Base-by-base conservation (phyloP, 257 asterid species). In the Solanum rostratum region DNA sequence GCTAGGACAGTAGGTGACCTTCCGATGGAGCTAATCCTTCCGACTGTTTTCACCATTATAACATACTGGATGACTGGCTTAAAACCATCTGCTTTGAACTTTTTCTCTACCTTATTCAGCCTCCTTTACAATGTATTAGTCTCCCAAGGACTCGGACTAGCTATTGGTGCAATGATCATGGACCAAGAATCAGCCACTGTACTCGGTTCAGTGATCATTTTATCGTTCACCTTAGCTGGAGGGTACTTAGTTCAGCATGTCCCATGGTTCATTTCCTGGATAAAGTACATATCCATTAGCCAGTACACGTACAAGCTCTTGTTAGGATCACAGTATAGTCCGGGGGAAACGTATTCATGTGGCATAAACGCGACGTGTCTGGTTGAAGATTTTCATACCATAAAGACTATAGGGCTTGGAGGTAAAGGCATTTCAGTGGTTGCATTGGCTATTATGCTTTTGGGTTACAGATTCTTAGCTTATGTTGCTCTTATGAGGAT, bases 21-120 rank as follows among this genome's bases (percentile, higher is more conserved):
- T 7, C 99, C 99, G 1, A 91, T 96, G 98, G 97, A 91, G 33
- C 74, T 96, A 15, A 89, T 92, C 90, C 98, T 96, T 9, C 98
- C 99, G 14, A 90, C 97, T 0, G 54, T 81, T 13, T 94, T 92
- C 80, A 85, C 86, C 66, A 16, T 85, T 85, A 88, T 96, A 83
- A 88, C 94, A 20, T 96, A 94, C 78, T 96, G 93, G 92, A 96
- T 94, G 98, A 94, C 94, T 1, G 99, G 96, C 12, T 84, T 96
- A 1, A 94, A 88, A 76, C 85, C 89, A 41, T 9, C 92, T 0
- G 84, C 92, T 0, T 63, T 11, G 4, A 70, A 87, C 87, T 96
- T 93, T 89, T 63, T 94, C 5, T n/a, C 73, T 16, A 90, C 94
- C 86, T 80, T 92, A n/a, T 80, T 89, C n/a, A 83, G 52, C 45